phyloP scores from a whole-genome alignment of 1,284 basidiomycete species.

The Sanghuangporus weigelae region DNA sequence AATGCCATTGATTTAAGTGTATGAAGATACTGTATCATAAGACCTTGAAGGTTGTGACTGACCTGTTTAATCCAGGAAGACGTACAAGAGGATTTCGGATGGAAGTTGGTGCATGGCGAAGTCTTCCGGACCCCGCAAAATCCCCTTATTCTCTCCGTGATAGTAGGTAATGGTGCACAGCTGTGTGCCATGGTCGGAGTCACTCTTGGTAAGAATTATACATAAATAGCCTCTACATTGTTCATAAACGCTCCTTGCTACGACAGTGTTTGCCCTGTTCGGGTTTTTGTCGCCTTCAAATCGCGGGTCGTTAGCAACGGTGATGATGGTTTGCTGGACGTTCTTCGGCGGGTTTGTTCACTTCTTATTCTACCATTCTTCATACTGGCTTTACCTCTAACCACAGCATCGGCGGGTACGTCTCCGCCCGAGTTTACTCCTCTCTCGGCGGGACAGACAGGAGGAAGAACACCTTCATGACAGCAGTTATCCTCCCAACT shows the following conservation, averaged over 20 bases:
- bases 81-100: constrained; percentile 97
- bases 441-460: constrained; percentile 80
- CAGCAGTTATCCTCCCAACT: constrained; percentile 87
- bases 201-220: constrained; percentile 62
- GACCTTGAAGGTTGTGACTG: not conserved
- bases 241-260: not conserved
- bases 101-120: constrained; percentile 96
- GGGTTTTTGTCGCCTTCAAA: constrained; percentile 98
- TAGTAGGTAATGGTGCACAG: constrained; percentile 90
- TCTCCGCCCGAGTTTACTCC: constrained; percentile 80
- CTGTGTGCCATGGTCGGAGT: constrained; percentile 85
- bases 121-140: constrained; percentile 86
- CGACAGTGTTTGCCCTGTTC: constrained; percentile 84
- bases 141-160: constrained; percentile 77
- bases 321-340: constrained; percentile 96
- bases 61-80: constrained; percentile 61
- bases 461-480: constrained; percentile 82
- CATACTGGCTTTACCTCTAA: not conserved
- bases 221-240: not conserved
- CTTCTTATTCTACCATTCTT: not conserved
- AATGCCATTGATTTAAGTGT: constrained; percentile 91
- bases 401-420: constrained; percentile 79
- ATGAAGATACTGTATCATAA: constrained; percentile 22
- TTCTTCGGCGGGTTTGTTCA: constrained; percentile 74
- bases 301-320: constrained; percentile 89